phyloP scores from a whole-genome alignment of 305 asterid species.

The Fraxinus sp. region DNA sequence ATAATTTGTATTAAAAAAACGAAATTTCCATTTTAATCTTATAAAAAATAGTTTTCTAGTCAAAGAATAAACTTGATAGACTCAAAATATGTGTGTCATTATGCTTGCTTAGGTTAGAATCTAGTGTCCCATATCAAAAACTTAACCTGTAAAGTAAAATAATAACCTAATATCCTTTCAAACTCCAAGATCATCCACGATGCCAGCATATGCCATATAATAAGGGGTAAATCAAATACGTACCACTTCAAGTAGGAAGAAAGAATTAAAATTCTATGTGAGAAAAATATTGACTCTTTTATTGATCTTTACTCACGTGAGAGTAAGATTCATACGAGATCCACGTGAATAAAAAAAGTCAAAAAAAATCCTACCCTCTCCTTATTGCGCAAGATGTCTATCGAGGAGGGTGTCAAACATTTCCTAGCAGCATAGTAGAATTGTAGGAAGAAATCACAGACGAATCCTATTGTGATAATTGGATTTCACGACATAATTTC shows the following conservation, averaged over 20 bases:
- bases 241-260: neutral
- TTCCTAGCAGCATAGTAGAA: no score
- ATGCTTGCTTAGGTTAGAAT: neutral
- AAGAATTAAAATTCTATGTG: no score
- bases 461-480: neutral
- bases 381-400: no score
- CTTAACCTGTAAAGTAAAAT: neutral
- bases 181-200: neutral
- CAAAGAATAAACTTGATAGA: neutral
- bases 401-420: no score
- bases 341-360: no score
- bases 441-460: neutral
- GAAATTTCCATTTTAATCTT: neutral
- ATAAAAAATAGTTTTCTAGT: neutral
- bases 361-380: no score
- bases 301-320: no score
- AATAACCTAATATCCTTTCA: neutral
- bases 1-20: neutral
- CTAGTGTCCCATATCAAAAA: neutral
- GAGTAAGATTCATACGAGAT: no score
- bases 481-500: neutral
- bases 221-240: neutral
- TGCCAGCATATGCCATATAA: neutral
- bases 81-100: neutral
- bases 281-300: no score